These are phyloP conservation scores for Persicaria maculosa DNA, from an alignment of 148 eudicot species.

Conservation along the genomic window DNA sequence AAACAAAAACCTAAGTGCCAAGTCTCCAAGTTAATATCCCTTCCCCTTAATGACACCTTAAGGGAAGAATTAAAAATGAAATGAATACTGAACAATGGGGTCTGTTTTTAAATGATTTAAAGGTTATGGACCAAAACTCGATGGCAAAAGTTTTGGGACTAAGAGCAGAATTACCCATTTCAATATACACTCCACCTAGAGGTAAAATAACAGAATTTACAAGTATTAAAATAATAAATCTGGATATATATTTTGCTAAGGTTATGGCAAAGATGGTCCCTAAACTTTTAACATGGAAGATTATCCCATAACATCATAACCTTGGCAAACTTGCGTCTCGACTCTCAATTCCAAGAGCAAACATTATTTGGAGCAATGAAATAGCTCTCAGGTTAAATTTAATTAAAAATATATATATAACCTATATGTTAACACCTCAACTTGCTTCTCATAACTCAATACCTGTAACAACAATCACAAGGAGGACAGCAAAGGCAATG, in stretches of 20 bases:
- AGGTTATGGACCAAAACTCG: no score
- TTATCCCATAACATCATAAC: slow-evolving; percentile 2
- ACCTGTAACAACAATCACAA: slow-evolving; percentile 91
- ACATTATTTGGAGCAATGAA: not conserved
- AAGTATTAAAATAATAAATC: not conserved
- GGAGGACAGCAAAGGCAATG: slow-evolving; percentile 81
- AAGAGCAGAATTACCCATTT: no score
- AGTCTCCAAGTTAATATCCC: no score
- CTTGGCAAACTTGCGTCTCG: not conserved
- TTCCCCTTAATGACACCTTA: no score
- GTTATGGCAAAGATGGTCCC: no score
- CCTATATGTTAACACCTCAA: not conserved
- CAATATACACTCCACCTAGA: not conserved
- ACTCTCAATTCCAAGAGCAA: not conserved
- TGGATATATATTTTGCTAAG: not conserved
- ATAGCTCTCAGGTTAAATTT: not conserved
- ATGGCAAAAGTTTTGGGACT: no score
- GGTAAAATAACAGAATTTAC: not conserved
- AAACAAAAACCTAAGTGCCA: no score
- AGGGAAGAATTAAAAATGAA: no score
- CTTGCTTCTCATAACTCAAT: slow-evolving; percentile 15
- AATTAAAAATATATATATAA: not conserved
- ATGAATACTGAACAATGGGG: no score
- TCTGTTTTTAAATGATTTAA: no score
- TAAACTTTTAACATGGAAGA: no score